These are phyloP conservation scores for Aureobasidium sp. DNA, from an alignment of 2,329 filamentous ascomycete genomes.

Conservation along the genomic window DNA sequence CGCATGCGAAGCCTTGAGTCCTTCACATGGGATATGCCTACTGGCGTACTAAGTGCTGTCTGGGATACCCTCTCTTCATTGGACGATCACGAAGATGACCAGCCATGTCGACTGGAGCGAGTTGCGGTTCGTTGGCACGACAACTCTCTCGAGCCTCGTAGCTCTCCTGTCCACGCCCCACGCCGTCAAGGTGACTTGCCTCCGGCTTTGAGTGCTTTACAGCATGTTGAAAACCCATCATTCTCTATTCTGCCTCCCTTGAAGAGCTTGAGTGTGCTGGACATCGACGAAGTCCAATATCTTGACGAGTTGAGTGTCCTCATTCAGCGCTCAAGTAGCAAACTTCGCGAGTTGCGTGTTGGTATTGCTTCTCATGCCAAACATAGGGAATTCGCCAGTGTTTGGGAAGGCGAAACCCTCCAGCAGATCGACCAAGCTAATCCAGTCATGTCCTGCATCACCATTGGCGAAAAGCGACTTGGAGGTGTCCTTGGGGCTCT, in stretches of 20 bases:
- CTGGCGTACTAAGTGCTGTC: constrained; percentile 71
- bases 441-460: constrained; percentile 38
- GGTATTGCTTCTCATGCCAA: constrained; percentile 57
- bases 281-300: constrained; percentile 77
- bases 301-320: constrained; percentile 75
- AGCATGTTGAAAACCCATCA: constrained; percentile 67
- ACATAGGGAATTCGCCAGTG: constrained; percentile 49
- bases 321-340: constrained; percentile 61
- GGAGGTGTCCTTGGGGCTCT: constrained; percentile 64
- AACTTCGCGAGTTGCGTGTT: constrained; percentile 63
- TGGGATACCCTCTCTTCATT: constrained; percentile 72
- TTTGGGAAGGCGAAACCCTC: constrained; percentile 57
- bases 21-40: constrained; percentile 87
- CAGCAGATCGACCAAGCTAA: constrained; percentile 59
- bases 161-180: constrained; percentile 23
- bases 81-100: constrained; percentile 52
- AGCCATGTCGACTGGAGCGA: constrained; percentile 61
- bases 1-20: constrained; percentile 76
- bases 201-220: constrained; percentile 33
- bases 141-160: constrained; percentile 47
- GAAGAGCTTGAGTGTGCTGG: constrained; percentile 67
- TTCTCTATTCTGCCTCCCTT: constrained; percentile 71
- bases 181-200: constrained; percentile 31
- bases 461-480: constrained; percentile 55
- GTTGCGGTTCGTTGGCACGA: constrained; percentile 82